Evolutionary conservation across 352 stramenopile species (phyloP).

Genomic region (Phytophthora litchii): DNA sequence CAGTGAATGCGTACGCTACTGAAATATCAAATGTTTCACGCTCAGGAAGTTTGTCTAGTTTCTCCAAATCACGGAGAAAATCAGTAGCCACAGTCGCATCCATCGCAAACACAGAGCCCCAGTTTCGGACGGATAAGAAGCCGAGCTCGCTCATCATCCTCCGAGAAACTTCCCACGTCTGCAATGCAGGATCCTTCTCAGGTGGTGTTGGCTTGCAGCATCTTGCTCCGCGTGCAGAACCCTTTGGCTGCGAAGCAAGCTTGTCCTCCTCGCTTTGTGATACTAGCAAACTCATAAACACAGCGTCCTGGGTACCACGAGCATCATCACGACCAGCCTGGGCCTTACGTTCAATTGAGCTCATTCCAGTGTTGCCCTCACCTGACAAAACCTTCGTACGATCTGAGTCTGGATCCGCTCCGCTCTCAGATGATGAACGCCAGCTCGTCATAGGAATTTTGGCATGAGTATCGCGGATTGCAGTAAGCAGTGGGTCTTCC

Average conservation of each 20-base stretch:
- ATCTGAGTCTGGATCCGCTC: slow-evolving; percentile 18
- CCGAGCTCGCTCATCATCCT: slow-evolving; percentile 86
- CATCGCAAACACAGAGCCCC: slow-evolving; percentile 85
- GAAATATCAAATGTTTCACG: slow-evolving; percentile 87
- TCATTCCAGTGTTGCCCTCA: slow-evolving; percentile 82
- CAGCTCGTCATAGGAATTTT: slow-evolving; percentile 80
- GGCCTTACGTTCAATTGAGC: slow-evolving; percentile 66
- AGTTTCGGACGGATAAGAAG: slow-evolving; percentile 86
- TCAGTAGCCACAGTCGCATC: slow-evolving; percentile 49
- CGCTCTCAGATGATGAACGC: slow-evolving; percentile 39
- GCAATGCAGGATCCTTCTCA: slow-evolving; percentile 58
- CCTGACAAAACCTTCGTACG: slow-evolving; percentile 45
- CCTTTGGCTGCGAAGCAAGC: slow-evolving; percentile 33
- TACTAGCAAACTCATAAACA: slow-evolving; percentile 72
- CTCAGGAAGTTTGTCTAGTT: slow-evolving; percentile 74
- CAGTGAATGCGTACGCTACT: slow-evolving; percentile 71
- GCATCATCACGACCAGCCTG: slow-evolving; percentile 56
- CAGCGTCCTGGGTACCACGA: slow-evolving; percentile 59
- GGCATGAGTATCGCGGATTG: slow-evolving; percentile 64
- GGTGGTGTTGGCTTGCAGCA: slow-evolving; percentile 51
- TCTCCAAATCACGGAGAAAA: slow-evolving; percentile 70
- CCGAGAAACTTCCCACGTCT: slow-evolving; percentile 77
- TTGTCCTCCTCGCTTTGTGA: slow-evolving; percentile 66
- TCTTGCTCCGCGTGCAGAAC: slow-evolving; percentile 18
- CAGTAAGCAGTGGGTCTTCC: slow-evolving; percentile 62